Evolutionary conservation across 2,329 filamentous ascomycete species (phyloP).

Genomic region (Aspergillus sp.): DNA sequence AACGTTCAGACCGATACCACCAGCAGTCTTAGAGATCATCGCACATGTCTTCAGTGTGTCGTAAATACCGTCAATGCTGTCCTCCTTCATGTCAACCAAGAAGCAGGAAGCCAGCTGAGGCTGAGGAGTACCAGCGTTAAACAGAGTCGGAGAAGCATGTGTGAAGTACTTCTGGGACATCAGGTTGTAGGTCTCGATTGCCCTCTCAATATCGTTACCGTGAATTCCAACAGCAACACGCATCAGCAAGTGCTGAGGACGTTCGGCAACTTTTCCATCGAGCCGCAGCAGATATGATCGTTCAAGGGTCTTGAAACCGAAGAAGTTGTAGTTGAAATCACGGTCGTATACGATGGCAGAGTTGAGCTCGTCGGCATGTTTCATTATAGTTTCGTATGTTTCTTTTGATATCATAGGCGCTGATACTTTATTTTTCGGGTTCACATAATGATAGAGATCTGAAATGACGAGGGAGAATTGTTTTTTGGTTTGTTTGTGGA

Average conservation of each 20-base stretch:
- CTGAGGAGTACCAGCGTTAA: slow-evolving; percentile 95
- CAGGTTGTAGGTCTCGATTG: slow-evolving; percentile 96
- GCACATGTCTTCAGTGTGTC: slow-evolving; percentile 99
- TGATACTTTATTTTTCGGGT: slow-evolving; percentile 79
- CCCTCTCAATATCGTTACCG: slow-evolving; percentile 90
- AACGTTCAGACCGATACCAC: slow-evolving; percentile 93
- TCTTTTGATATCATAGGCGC: slow-evolving; percentile 94
- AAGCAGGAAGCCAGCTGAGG: slow-evolving; percentile 97
- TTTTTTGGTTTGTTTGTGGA: slow-evolving; percentile 99
- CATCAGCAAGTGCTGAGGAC: slow-evolving; percentile 99
- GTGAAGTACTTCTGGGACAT: slow-evolving; percentile 99
- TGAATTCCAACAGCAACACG: slow-evolving; percentile 97
- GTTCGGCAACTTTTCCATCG: slow-evolving; percentile 92
- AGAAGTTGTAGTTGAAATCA: slow-evolving; percentile 99
- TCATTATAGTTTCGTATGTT: slow-evolving; percentile 91
- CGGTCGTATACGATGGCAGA: slow-evolving; percentile 98
- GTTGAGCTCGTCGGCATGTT: slow-evolving; percentile 94
- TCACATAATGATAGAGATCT: slow-evolving; percentile 93
- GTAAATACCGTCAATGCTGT: slow-evolving; percentile 99
- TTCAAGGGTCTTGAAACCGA: slow-evolving; percentile 99
- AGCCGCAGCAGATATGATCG: slow-evolving; percentile 96
- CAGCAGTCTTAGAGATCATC: slow-evolving; percentile 99
- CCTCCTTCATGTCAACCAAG: slow-evolving; percentile 98
- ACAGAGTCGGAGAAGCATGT: slow-evolving; percentile 94
- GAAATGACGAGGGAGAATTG: slow-evolving; percentile 95